Percentiles rank a stretch among this genome's conserved stretches.
Evolutionary conservation across 768 basidiomycete genomes (phyloP).

Genomic region (Boletus huronensis): DNA sequence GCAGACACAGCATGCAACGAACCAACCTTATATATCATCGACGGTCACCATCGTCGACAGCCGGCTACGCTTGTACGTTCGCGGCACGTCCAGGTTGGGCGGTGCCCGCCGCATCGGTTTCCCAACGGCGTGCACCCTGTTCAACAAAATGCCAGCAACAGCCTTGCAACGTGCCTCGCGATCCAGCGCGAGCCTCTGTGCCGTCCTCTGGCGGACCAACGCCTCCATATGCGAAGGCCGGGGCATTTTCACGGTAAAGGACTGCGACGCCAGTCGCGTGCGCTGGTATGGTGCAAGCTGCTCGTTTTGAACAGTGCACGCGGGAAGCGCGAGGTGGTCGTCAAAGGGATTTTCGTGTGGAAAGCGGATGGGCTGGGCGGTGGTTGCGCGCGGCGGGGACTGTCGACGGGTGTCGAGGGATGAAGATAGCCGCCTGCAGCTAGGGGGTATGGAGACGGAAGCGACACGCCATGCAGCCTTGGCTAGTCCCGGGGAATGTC

Average conservation of each 20-base stretch:
- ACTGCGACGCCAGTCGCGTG: constrained; percentile 29
- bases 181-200: constrained; percentile 33
- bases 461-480: constrained; percentile 27
- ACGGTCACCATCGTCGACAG: constrained; percentile 49
- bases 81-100: constrained; percentile 28
- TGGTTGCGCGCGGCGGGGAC: constrained; percentile 9
- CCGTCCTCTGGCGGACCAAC: constrained; percentile 30
- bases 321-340: constrained; percentile 20
- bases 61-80: constrained; percentile 50
- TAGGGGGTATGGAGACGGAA: constrained; percentile 16
- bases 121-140: constrained; percentile 50
- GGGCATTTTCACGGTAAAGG: constrained; percentile 25
- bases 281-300: constrained; percentile 22
- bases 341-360: constrained; percentile 27
- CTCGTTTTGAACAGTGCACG: not conserved
- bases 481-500: constrained; percentile 20
- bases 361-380: constrained; percentile 19
- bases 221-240: constrained; percentile 21
- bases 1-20: not conserved
- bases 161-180: constrained; percentile 45
- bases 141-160: constrained; percentile 57
- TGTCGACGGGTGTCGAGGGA: constrained; percentile 13
- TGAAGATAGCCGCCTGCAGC: constrained; percentile 29
- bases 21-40: constrained; percentile 33
- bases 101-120: constrained; percentile 47